These are phyloP conservation scores for Nicotiana tomentosiformis DNA, from an alignment of 257 asterid genomes.

Conservation along the genomic window DNA sequence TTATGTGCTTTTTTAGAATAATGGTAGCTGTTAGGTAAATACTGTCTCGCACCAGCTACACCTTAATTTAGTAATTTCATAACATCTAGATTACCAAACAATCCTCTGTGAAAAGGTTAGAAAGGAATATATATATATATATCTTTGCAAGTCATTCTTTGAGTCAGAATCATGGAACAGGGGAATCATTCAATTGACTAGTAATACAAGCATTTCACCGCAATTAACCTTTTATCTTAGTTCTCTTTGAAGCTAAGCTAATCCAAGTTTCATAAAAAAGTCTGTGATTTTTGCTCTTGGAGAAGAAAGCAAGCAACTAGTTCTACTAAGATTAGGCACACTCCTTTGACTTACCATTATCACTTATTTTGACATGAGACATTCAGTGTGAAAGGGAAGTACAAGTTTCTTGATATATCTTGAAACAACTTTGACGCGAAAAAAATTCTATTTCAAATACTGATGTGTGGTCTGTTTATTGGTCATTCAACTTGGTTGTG, in stretches of 20 bases:
- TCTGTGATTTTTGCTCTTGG: neutral
- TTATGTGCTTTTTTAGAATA: neutral
- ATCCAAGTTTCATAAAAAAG: neutral
- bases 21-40: neutral
- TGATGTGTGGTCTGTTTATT: neutral
- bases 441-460: neutral
- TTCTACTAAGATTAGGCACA: neutral
- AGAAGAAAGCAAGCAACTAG: neutral
- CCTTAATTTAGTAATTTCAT: neutral
- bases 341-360: neutral
- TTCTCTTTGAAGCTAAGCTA: constrained; percentile 2
- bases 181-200: neutral
- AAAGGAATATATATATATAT: neutral
- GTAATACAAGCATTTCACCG: neutral
- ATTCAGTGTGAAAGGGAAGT: neutral
- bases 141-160: neutral
- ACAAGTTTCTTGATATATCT: neutral
- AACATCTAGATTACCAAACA: neutral
- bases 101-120: neutral
- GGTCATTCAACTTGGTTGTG: neutral
- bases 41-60: neutral
- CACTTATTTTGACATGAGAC: neutral
- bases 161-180: neutral
- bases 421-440: neutral
- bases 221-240: neutral